Conservation (phyloP, 2,329 filamentous ascomycete species). For the Claviceps humidiphila region DNA sequence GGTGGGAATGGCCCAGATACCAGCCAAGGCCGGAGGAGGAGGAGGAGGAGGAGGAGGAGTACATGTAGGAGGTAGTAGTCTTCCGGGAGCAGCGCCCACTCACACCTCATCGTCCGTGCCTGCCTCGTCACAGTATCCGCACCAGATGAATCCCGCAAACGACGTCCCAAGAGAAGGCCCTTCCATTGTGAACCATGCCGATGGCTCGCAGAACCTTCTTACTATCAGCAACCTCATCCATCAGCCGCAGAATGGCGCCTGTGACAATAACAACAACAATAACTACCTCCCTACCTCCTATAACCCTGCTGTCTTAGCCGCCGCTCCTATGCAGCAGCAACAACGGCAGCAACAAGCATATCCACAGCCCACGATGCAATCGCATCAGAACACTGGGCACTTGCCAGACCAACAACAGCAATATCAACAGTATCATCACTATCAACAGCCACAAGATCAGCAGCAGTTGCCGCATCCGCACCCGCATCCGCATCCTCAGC, state of each 20-base stretch:
- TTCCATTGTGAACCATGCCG: constrained; percentile 12
- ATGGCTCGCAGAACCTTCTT: constrained; percentile 54
- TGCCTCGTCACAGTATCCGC: constrained; percentile 9
- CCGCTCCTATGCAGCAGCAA: constrained; percentile 23
- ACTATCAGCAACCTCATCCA: constrained; percentile 80
- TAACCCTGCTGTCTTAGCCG: constrained; percentile 14
- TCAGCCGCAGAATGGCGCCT: constrained; percentile 27
- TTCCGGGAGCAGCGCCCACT: constrained; percentile 6
- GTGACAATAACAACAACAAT: constrained; percentile 12
- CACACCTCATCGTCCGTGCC: constrained; percentile 6
- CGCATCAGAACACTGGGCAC: constrained; percentile 7
- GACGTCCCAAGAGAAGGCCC: constrained; percentile 11
- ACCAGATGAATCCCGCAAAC: constrained; percentile 14
- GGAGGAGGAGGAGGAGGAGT: no score
- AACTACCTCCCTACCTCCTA: constrained; percentile 14
- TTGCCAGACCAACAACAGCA: constrained; percentile 16
- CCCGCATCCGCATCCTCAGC: constrained; percentile 9
- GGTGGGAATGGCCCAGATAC: constrained; percentile 3
- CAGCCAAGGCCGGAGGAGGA: no score
- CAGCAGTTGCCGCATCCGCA: constrained; percentile 10
- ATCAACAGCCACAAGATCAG: constrained; percentile 14
- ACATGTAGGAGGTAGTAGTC: no score
- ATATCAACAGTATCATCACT: constrained; percentile 11
- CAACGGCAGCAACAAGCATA: constrained; percentile 23
- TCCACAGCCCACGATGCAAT: constrained; percentile 17